phyloP scores from a whole-genome alignment of 2,329 filamentous ascomycete species.

The Helicocarpus griseus region DNA sequence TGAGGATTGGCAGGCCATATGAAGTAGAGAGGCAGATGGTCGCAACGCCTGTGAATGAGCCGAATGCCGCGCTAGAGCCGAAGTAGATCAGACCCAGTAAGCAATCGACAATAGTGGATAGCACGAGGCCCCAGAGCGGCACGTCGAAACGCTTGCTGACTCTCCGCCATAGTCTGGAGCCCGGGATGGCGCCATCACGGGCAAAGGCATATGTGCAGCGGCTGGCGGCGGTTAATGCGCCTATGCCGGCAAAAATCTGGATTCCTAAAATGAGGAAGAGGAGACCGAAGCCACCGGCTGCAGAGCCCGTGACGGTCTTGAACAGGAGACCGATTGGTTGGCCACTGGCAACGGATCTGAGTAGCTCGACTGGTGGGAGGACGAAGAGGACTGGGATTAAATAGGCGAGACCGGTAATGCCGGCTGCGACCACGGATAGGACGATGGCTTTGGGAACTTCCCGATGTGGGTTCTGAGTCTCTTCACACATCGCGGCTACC shows the following conservation, averaged over 20 bases:
- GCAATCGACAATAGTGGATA: constrained; percentile 60
- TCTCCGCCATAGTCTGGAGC: constrained; percentile 54
- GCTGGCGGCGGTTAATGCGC: constrained; percentile 63
- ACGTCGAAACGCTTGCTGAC: constrained; percentile 59
- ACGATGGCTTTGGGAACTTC: constrained; percentile 65
- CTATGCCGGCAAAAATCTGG: constrained; percentile 65
- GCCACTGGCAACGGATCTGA: constrained; percentile 58
- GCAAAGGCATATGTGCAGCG: constrained; percentile 70
- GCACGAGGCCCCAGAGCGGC: constrained; percentile 58
- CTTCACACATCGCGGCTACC: constrained; percentile 63
- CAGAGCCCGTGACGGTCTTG: constrained; percentile 63
- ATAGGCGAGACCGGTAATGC: constrained; percentile 57
- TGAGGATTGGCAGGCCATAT: constrained; percentile 66
- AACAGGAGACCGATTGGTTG: constrained; percentile 70
- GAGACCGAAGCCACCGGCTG: constrained; percentile 63
- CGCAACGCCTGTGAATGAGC: constrained; percentile 68
- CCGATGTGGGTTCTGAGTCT: constrained; percentile 57
- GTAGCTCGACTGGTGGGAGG: constrained; percentile 54
- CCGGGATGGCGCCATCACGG: constrained; percentile 64
- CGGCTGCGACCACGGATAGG: constrained; percentile 56
- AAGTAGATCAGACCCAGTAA: constrained; percentile 71
- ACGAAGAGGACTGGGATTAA: constrained; percentile 68
- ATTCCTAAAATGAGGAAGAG: constrained; percentile 69
- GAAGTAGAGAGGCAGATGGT: constrained; percentile 69
- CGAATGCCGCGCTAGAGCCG: constrained; percentile 66